Conservation (phyloP, 148 eudicot species). For the Talinum fruticosum region DNA sequence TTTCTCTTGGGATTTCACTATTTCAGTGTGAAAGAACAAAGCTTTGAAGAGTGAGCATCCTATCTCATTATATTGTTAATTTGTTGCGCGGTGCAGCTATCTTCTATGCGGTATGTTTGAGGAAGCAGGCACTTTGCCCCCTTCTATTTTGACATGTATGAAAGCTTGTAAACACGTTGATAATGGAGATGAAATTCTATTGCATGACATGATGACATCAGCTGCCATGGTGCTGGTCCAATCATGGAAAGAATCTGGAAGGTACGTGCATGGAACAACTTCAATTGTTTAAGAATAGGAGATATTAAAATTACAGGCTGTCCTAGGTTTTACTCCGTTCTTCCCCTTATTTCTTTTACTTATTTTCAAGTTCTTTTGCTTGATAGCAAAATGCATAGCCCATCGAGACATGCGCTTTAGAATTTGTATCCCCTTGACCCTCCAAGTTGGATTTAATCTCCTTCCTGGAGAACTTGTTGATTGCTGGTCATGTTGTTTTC, state of each 20-base stretch:
- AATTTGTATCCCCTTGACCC: no score
- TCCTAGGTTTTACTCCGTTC: background rate
- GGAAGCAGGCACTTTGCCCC: constrained; percentile 54
- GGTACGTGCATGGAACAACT: constrained; percentile 31
- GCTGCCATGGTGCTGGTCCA: constrained; percentile 84
- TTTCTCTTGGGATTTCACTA: background rate
- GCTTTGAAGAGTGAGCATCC: background rate
- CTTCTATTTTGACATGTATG: constrained; percentile 46
- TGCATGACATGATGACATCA: constrained; percentile 67
- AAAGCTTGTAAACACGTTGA: constrained; percentile 17
- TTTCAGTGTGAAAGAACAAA: background rate
- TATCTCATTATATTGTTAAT: constrained; percentile 2
- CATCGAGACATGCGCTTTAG: background rate
- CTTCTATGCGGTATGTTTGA: constrained; percentile 74
- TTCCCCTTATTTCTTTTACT: background rate
- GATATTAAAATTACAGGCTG: background rate
- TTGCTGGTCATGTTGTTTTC: background rate
- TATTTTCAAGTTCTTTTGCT: background rate
- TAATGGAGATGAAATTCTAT: constrained; percentile 25
- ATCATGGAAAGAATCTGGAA: constrained; percentile 53
- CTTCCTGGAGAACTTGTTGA: background rate
- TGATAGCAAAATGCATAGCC: background rate
- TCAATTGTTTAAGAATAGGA: background rate
- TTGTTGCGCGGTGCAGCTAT: constrained; percentile 45
- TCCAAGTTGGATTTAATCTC: constrained; percentile 7